Percentiles rank a stretch among this genome's conserved stretches.
Evolutionary conservation across 2,329 filamentous ascomycete species (phyloP).

Genomic region (Eutypella sp.): DNA sequence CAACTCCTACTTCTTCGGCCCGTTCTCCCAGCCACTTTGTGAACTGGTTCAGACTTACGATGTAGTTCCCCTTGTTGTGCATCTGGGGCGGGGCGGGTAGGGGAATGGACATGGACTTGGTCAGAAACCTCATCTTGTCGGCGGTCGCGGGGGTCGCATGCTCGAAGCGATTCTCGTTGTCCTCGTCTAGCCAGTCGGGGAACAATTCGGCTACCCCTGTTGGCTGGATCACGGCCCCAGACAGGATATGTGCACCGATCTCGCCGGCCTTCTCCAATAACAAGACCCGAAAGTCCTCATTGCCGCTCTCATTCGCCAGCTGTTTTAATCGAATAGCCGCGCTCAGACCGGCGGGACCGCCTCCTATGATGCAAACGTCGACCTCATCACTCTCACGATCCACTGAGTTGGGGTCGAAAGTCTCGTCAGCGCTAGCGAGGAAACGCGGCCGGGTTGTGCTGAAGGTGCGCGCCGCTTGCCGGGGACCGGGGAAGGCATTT

Average conservation of each 20-base stretch:
- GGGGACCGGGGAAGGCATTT: conserved; percentile 7
- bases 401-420: conserved; percentile 61
- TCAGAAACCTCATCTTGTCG: conserved; percentile 93
- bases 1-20: conserved; percentile 93
- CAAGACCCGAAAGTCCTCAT: conserved; percentile 91
- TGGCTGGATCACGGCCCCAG: conserved; percentile 91
- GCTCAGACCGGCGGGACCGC: conserved; percentile 87
- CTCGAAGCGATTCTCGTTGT: conserved; percentile 83
- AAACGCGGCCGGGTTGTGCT: conserved; percentile 28
- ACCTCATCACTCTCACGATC: conserved; percentile 91
- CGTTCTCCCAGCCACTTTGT: conserved; percentile 93
- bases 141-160: conserved; percentile 75
- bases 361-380: conserved; percentile 94
- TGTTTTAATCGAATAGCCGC: conserved; percentile 95
- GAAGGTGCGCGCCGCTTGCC: conserved; percentile 26
- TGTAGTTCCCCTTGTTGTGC: conserved; percentile 97
- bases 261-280: conserved; percentile 94
- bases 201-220: conserved; percentile 83
- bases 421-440: conserved; percentile 38
- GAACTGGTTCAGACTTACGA: conserved; percentile 91
- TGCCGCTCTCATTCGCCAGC: conserved; percentile 86
- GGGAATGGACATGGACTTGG: conserved; percentile 70
- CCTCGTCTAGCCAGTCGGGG: conserved; percentile 86
- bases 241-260: conserved; percentile 89
- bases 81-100: conserved; percentile 92